phyloP scores from a whole-genome alignment of 345 rosid genomes.

The Odontarrhena argentea region DNA sequence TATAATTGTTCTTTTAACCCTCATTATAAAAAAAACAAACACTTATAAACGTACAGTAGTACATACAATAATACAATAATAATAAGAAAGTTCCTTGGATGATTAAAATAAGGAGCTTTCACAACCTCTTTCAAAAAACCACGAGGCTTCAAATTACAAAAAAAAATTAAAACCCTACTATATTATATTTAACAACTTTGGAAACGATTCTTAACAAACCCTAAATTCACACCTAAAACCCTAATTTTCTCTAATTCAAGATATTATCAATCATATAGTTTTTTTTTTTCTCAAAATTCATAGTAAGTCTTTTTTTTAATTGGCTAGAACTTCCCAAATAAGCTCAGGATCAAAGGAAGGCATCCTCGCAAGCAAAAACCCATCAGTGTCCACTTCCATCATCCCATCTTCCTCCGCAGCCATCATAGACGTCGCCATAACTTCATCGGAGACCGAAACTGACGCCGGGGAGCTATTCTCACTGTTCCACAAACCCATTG shows the following conservation, averaged over 20 bases:
- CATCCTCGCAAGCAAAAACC: constrained; percentile 71
- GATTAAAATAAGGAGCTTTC: constrained; percentile 31
- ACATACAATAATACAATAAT: not conserved
- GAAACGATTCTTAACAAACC: constrained; percentile 1
- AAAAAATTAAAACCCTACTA: constrained; percentile 11
- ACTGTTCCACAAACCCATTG: constrained; percentile 53
- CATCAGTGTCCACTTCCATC: constrained; percentile 48
- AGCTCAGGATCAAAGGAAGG: constrained; percentile 91
- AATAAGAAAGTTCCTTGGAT: constrained; percentile 29
- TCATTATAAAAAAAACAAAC: no score
- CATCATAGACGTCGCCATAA: constrained; percentile 36
- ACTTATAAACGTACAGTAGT: no score
- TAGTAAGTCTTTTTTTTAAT: constrained; percentile 36
- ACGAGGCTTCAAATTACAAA: constrained; percentile 30
- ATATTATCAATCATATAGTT: not conserved
- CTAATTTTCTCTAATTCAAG: constrained; percentile 21
- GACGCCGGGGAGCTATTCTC: constrained; percentile 55
- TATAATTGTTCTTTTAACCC: not conserved
- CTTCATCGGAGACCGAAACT: constrained; percentile 37
- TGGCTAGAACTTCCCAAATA: constrained; percentile 93
- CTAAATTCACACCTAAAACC: constrained; percentile 26
- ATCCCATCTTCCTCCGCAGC: constrained; percentile 43
- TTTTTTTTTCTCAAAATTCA: constrained; percentile 10
- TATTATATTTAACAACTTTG: constrained; percentile 12
- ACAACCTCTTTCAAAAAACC: constrained; percentile 41